Percentiles rank a stretch among this genome's conserved stretches.
Evolutionary conservation across 495 filamentous ascomycete species (phyloP).

Genomic region (Penicillium subrubescens): DNA sequence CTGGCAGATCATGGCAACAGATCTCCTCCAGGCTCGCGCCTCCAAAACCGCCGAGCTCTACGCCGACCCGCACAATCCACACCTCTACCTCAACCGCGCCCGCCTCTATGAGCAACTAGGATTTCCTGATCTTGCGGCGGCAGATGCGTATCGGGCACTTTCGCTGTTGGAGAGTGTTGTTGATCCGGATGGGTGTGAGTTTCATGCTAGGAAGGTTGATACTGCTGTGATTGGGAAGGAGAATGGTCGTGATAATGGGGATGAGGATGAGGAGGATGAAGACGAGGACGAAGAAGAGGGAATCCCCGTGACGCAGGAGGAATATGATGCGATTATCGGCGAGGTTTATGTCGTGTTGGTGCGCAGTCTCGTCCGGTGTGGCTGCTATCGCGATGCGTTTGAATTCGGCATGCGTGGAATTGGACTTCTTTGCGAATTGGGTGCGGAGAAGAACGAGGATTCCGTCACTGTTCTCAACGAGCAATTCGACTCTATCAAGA

Average conservation of each 20-base stretch:
- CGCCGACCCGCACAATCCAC: slow-evolving; percentile 72
- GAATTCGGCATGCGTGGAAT: slow-evolving; percentile 59
- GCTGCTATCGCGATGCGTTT: slow-evolving; percentile 69
- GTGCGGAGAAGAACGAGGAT: slow-evolving; percentile 29
- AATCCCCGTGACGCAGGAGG: slow-evolving; percentile 40
- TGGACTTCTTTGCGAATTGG: slow-evolving; percentile 21
- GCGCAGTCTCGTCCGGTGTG: slow-evolving; percentile 62
- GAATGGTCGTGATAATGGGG: slow-evolving; percentile 8
- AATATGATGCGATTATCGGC: slow-evolving; percentile 45
- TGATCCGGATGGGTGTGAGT: slow-evolving; percentile 56
- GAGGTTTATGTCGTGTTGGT: slow-evolving; percentile 48
- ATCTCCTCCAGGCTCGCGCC: slow-evolving; percentile 28
- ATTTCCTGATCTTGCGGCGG: slow-evolving; percentile 87
- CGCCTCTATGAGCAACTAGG: slow-evolving; percentile 69
- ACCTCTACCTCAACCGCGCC: slow-evolving; percentile 73
- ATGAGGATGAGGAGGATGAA: slow-evolving; percentile 28
- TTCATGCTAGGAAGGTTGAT: slow-evolving; percentile 37
- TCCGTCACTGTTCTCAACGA: slow-evolving; percentile 20
- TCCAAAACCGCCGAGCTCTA: slow-evolving; percentile 37
- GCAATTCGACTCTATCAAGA: slow-evolving; percentile 34
- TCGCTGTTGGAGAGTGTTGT: slow-evolving; percentile 79
- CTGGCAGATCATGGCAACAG: slow-evolving; percentile 5
- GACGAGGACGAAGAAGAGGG: slow-evolving; percentile 41
- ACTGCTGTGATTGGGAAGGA: slow-evolving; percentile 15
- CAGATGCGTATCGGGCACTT: slow-evolving; percentile 88